Evolutionary conservation across 2,329 filamentous ascomycete species (phyloP).

Genomic region (Cytospora piceicola): DNA sequence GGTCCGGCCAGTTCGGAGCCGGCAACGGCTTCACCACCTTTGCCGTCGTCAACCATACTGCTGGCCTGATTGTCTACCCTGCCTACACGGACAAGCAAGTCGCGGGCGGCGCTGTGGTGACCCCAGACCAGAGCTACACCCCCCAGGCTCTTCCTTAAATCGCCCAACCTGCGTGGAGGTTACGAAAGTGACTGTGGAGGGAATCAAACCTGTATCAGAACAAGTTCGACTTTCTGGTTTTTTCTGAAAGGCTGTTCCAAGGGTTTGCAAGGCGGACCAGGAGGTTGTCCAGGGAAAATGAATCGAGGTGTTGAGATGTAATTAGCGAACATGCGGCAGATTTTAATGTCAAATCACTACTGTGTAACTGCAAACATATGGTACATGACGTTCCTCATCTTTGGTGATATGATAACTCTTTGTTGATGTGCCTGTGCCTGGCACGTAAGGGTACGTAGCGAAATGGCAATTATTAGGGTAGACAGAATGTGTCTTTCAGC

Average conservation of each 20-base stretch:
- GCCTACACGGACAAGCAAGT: constrained; percentile 59
- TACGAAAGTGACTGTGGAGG: not conserved
- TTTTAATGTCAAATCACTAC: no score
- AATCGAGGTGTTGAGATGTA: not conserved
- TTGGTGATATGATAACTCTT: no score
- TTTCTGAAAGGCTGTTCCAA: not conserved
- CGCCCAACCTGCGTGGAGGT: not conserved
- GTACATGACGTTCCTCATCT: no score
- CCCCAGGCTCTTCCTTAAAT: constrained; percentile 19
- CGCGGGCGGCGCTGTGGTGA: constrained; percentile 47
- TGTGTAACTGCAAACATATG: no score
- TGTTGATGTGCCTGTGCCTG: no score
- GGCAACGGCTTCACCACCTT: constrained; percentile 59
- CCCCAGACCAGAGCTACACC: constrained; percentile 53
- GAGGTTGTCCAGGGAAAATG: not conserved
- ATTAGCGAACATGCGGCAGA: not conserved
- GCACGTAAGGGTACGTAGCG: no score
- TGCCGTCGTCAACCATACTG: constrained; percentile 49
- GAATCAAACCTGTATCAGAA: not conserved
- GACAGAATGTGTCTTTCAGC: no score
- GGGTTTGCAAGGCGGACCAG: not conserved
- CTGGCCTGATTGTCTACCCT: constrained; percentile 54
- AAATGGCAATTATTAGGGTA: no score
- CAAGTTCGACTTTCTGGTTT: not conserved
- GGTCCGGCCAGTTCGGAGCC: constrained; percentile 59